Percentiles rank a stretch among this genome's conserved stretches.
phyloP scores from a whole-genome alignment of 2,329 filamentous ascomycete genomes.

The Botryotinia convoluta region DNA sequence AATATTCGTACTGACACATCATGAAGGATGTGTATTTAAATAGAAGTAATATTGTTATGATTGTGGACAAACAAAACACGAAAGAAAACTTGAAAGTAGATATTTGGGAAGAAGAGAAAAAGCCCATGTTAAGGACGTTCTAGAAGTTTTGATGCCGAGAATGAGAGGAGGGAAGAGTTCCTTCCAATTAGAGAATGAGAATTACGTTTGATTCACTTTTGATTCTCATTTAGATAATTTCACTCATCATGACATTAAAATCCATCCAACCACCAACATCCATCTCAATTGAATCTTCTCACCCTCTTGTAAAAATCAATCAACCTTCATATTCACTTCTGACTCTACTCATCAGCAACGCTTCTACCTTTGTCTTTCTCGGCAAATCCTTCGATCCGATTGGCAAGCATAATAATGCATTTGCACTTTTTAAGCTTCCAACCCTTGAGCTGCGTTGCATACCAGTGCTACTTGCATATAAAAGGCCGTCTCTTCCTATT shows the following conservation, averaged over 20 bases:
- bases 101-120: background rate
- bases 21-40: background rate
- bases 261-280: background rate
- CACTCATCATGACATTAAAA: background rate
- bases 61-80: background rate
- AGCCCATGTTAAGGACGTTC: background rate
- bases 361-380: constrained; percentile 71
- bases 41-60: background rate
- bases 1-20: constrained; percentile 25
- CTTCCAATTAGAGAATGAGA: background rate
- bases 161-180: background rate
- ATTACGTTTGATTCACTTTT: background rate
- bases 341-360: constrained; percentile 67
- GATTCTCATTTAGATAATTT: background rate
- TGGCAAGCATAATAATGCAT: constrained; percentile 78
- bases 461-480: constrained; percentile 80
- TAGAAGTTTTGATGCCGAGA: background rate
- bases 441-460: constrained; percentile 87
- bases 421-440: constrained; percentile 83
- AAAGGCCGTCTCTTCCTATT: constrained; percentile 60
- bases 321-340: constrained; percentile 28
- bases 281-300: background rate
- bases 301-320: background rate
- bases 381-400: constrained; percentile 59
- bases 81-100: background rate